Evolutionary conservation across 257 asterid genomes (phyloP).

Genomic region (Misopates orontium): DNA sequence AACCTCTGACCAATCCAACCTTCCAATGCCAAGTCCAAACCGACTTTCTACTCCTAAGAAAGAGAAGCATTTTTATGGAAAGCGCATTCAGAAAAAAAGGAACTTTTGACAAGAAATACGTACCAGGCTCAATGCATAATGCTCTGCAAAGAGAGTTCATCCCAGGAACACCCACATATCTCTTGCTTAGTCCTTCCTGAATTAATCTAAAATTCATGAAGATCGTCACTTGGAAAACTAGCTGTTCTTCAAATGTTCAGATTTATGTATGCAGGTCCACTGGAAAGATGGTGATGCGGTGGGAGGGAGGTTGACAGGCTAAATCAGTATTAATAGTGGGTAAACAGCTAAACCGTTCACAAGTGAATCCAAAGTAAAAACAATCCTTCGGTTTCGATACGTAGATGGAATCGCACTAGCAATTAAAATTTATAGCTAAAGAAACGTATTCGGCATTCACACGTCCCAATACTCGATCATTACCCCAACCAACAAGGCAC

Average conservation of each 20-base stretch:
- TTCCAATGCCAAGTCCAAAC: constrained; percentile 72
- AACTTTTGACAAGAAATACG: constrained; percentile 18
- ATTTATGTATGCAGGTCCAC: neutral
- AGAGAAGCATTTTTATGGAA: constrained; percentile 15
- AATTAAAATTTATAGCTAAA: constrained; percentile 1
- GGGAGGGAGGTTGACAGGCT: no score
- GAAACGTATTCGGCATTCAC: neutral
- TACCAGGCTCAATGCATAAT: constrained; percentile 76
- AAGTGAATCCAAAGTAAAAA: constrained; percentile 7
- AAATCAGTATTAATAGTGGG: no score
- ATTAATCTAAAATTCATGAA: constrained; percentile 32
- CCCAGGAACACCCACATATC: constrained; percentile 85
- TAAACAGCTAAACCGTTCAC: constrained; percentile 8
- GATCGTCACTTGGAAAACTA: constrained; percentile 22
- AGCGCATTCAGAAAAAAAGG: constrained; percentile 17
- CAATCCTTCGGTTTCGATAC: no score
- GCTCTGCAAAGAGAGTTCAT: constrained; percentile 88
- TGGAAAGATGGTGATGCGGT: no score
- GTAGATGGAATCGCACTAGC: neutral
- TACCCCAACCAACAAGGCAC: neutral
- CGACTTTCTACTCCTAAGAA: constrained; percentile 66
- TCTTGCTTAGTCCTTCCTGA: constrained; percentile 65
- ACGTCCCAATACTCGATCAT: neutral
- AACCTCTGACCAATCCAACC: constrained; percentile 62
- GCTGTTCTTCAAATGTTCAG: neutral